Evolutionary conservation across 192 early-diverging fungal species (phyloP).

Genomic region (Coemansia sp.): DNA sequence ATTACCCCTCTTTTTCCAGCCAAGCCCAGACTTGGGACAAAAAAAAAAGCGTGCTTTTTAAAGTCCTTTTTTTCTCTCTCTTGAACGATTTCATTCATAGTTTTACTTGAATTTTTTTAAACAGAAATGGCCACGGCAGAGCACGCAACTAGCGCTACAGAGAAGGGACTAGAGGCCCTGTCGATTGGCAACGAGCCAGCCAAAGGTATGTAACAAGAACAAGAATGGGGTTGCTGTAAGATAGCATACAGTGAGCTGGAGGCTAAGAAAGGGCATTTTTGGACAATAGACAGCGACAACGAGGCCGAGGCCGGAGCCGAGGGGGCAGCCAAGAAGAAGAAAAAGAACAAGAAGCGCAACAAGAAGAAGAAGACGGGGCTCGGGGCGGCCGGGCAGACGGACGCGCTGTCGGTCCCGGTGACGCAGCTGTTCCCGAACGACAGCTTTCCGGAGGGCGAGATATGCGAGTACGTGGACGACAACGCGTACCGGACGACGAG

Average conservation of each 20-base stretch:
- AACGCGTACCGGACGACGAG: constrained; percentile 85
- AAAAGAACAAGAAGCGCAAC: constrained; percentile 70
- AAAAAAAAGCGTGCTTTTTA: no score
- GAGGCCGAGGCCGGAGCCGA: not conserved
- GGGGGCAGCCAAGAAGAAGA: constrained; percentile 28
- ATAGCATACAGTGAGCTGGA: not conserved
- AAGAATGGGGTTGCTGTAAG: no score
- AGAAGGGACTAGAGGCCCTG: constrained; percentile 11
- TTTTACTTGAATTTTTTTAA: not conserved
- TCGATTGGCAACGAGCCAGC: constrained; percentile 3
- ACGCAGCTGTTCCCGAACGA: constrained; percentile 78
- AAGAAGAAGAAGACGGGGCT: constrained; percentile 59
- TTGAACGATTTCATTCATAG: no score
- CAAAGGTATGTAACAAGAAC: constrained; percentile 13
- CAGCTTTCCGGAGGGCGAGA: constrained; percentile 81
- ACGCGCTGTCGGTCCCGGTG: constrained; percentile 72
- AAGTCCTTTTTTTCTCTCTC: no score
- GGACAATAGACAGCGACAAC: constrained; percentile 7
- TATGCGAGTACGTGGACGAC: constrained; percentile 83
- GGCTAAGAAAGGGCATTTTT: no score
- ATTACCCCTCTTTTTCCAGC: no score
- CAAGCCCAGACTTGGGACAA: no score
- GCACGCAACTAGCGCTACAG: not conserved
- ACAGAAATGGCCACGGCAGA: constrained; percentile 21
- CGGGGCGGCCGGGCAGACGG: constrained; percentile 56